phyloP scores from a whole-genome alignment of 495 filamentous ascomycete genomes.

The Tetracladium marchalianum region DNA sequence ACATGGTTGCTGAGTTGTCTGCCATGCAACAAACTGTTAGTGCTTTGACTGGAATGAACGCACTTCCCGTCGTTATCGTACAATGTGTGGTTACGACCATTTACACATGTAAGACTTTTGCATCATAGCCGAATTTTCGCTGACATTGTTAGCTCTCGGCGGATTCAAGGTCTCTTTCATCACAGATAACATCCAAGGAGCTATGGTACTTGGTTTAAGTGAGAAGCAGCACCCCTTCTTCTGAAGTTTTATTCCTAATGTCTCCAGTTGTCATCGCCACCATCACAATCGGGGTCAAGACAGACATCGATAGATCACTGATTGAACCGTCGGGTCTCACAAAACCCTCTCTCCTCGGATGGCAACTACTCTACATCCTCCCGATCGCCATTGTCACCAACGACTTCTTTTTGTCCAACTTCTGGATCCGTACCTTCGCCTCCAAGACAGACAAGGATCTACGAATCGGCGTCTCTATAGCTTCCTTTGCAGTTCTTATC shows the following conservation, averaged over 20 bases:
- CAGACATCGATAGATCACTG: slow-evolving; percentile 53
- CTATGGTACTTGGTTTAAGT: slow-evolving; percentile 54
- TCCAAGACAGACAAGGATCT: slow-evolving; percentile 67
- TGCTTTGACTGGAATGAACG: slow-evolving; percentile 60
- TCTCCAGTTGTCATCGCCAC: slow-evolving; percentile 49
- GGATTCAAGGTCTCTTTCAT: slow-evolving; percentile 71
- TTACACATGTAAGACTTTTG: slow-evolving; percentile 53
- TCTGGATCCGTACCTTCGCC: slow-evolving; percentile 76
- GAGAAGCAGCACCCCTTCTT: neutral
- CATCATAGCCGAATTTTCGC: neutral
- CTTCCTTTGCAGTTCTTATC: slow-evolving; percentile 46
- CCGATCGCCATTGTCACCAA: slow-evolving; percentile 67
- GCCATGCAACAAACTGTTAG: slow-evolving; percentile 63
- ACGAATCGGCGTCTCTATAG: slow-evolving; percentile 57
- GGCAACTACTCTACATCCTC: slow-evolving; percentile 70
- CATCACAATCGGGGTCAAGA: slow-evolving; percentile 61
- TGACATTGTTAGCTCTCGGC: slow-evolving; percentile 45
- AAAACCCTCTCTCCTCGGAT: slow-evolving; percentile 52
- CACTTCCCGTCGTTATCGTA: slow-evolving; percentile 63
- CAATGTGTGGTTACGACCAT: slow-evolving; percentile 63
- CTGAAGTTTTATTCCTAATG: neutral
- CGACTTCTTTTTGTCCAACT: slow-evolving; percentile 68
- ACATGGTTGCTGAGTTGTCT: slow-evolving; percentile 73
- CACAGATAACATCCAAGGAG: slow-evolving; percentile 68
- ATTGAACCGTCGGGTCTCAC: slow-evolving; percentile 52